Evolutionary conservation across 257 asterid species (phyloP), one percentile per base, ranked within the genome.

Genomic region (Petunia secreta): DNA sequence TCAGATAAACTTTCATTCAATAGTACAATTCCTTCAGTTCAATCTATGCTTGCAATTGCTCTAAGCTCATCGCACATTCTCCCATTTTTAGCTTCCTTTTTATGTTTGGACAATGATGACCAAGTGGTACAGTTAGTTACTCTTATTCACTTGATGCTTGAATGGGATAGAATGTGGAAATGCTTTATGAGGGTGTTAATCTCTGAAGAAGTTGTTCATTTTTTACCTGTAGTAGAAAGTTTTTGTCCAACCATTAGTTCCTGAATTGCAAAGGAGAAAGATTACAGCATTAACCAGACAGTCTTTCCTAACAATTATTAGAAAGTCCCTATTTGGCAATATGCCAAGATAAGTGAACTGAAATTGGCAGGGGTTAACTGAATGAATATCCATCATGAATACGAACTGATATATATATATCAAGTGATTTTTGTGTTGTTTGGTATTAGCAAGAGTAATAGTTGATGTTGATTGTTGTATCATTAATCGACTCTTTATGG

Each of bases 71-170:
- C 3, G 14, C 4, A 6, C 9, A n/a, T 48, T 44, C 58, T 69
- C 40, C 76, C 25, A 16, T 16, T 69, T 16, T 69, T 16, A 69
- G 76, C 76, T 9, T 69, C 54, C 76, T 46, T 68, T 44, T 37
- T 44, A 44, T n/a, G 57, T 46, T 25, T 69, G 58, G 76, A 69
- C 7, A 1, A 8, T 37, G 57, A 69, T 16, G 58, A 68, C 46
- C 8, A 6, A 54, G 59, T 15, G 58, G 41, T 68, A 14, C 40
- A 66, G 38, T 41, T 66, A 40, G 37, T 40, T 40, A 15, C 37
- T 41, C 75, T 66, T 44, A 68, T 16, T 4, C 58, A 8, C 40
- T 1, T 46, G 58, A 69, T 69, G 8, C 76, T 46, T 69, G 16
- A 69, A 44, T 4, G n/a, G 4, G 15, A 69, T 25, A 44, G 39